Conservation (phyloP, 23 red algal genomes). For the Gracilaria gracilis region DNA sequence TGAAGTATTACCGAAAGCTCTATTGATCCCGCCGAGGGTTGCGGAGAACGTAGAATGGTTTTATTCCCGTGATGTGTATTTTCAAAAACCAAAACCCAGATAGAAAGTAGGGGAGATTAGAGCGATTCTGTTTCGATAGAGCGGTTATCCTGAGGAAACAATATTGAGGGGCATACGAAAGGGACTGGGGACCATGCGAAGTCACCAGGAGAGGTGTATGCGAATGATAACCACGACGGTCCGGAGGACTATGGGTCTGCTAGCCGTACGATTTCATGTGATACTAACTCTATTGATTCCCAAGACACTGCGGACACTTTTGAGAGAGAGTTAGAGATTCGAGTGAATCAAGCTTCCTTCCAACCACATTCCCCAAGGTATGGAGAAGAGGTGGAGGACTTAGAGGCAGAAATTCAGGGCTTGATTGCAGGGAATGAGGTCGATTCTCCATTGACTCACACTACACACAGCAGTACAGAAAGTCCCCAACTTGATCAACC, state of each 20-base stretch:
- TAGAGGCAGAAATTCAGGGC: not conserved
- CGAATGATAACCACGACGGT: not conserved
- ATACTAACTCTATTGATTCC: not conserved
- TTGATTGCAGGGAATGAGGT: not conserved
- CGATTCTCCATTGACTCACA: not conserved
- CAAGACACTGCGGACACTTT: slow-evolving; percentile 18
- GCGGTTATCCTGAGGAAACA: not conserved
- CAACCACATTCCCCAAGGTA: not conserved
- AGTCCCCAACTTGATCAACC: not conserved
- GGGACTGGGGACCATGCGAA: not conserved
- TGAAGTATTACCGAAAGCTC: slow-evolving; percentile 18
- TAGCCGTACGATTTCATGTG: not conserved
- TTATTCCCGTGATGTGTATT: slow-evolving; percentile 41
- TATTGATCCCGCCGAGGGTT: slow-evolving; percentile 36
- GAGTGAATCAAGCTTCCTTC: not conserved
- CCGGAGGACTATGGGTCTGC: not conserved
- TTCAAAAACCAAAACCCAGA: slow-evolving; percentile 6
- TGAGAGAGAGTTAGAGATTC: slow-evolving; percentile 17
- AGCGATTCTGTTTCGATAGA: not conserved
- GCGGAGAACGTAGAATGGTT: slow-evolving; percentile 38
- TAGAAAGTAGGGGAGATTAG: too few relatives aligned
- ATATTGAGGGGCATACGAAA: not conserved
- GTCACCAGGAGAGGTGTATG: not conserved
- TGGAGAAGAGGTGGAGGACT: not conserved
- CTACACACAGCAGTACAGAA: not conserved